Evolutionary conservation across 1,284 basidiomycete genomes (phyloP), one percentile per base, ranked within the genome.

Genomic region (Rhodofomes roseus): DNA sequence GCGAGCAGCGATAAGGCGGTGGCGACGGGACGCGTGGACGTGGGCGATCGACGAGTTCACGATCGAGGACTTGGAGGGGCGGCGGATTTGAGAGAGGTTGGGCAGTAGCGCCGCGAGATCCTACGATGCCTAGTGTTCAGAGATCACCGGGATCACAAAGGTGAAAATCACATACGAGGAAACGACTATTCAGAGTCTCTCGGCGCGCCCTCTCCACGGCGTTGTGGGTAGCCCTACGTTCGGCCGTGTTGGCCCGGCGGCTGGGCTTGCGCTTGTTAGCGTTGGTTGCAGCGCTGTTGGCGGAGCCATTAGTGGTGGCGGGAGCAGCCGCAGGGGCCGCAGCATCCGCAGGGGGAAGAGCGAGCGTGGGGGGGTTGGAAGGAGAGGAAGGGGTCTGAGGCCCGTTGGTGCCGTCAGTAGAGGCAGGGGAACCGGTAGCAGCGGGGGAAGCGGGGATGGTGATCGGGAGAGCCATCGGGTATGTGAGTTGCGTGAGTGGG

Each of bases 11-110:
- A 92, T 78, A 46, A 89, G 76, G 59, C 93, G 86, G 70, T 93
- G 90, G 54, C 91, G 82, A 61, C 93, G 86, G 57, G 90, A 88
- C 53, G 89, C 85, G 69, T 90, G 88, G 66, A 95, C 84, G 72
- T 95, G 87, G 0, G 90, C 85, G 71, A 95, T 95, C 62, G 86
- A 89, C 51, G 90, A 93, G 77, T 96, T 96, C 74, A 98, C 95
- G 72, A 97, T 96, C 60, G 92, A 90, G 18, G 90, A 92, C 77
- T 98, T 98, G 73, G 91, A 94, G 1, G 95, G 95, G 50, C 95
- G 87, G 63, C 94, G 89, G 75, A 94, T 91, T 67, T 91, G 85
- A 20, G 90, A 90, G 62, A 96, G 87, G 72, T 95, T 92, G 56
- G 95, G 94, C 18, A 96, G 85, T 41, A 95, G 84, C 14, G 87